A percentile compares a stretch with the other conserved stretches of the same genome.
Evolutionary conservation across 192 early-diverging fungal species (phyloP).

Genomic region (Coemansia sp.): DNA sequence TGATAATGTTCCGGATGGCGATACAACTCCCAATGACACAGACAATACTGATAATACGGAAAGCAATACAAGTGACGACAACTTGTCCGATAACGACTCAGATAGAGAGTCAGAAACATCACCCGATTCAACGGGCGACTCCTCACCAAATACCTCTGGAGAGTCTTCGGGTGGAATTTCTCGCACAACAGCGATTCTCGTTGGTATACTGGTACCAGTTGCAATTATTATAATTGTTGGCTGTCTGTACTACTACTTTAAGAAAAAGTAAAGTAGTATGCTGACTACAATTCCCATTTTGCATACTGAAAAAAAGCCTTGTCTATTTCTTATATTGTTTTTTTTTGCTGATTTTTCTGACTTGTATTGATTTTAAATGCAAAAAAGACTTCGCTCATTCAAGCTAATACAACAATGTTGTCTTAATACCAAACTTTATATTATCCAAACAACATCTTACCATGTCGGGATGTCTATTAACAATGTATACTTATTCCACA

Average conservation of each 20-base stretch:
- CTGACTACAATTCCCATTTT: too few relatives aligned
- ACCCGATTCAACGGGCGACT: not conserved
- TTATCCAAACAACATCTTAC: too few relatives aligned
- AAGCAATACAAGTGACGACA: not conserved
- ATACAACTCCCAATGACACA: not conserved
- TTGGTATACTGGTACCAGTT: slow-evolving; percentile 26
- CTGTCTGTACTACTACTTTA: slow-evolving; percentile 32
- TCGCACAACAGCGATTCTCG: slow-evolving; percentile 24
- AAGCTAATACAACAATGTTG: too few relatives aligned
- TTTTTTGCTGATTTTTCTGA: too few relatives aligned
- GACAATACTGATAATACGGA: not conserved
- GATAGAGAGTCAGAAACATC: too few relatives aligned
- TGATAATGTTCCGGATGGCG: not conserved
- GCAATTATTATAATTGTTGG: slow-evolving; percentile 23
- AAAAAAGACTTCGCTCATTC: too few relatives aligned
- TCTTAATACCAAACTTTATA: too few relatives aligned
- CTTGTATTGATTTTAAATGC: too few relatives aligned
- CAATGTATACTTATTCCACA: too few relatives aligned
- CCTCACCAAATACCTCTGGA: slow-evolving; percentile 9
- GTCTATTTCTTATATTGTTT: too few relatives aligned
- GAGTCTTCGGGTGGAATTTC: slow-evolving; percentile 22
- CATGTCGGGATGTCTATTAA: too few relatives aligned
- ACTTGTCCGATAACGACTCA: not conserved
- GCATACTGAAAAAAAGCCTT: too few relatives aligned
- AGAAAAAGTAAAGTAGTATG: slow-evolving; percentile 8